Evolutionary conservation across 345 rosid genomes (phyloP).

Genomic region (Boechera divaricarpa): DNA sequence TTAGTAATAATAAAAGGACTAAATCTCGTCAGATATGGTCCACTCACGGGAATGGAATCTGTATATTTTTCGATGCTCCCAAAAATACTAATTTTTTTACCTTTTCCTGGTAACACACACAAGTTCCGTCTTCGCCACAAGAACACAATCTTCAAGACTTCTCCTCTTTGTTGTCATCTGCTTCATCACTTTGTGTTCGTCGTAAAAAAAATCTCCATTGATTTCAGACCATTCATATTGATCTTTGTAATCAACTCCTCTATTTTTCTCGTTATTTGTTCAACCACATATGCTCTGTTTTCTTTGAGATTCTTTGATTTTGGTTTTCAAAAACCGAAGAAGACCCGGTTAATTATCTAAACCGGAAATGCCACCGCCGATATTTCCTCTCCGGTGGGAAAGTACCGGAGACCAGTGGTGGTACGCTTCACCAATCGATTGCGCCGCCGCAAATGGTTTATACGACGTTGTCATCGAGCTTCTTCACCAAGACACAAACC

Average conservation of each 20-base stretch:
- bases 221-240: conserved; percentile 22
- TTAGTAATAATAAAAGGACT: background rate
- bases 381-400: conserved; percentile 97
- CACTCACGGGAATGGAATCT: conserved; percentile 42
- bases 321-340: conserved; percentile 11
- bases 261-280: background rate
- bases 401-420: conserved; percentile 99
- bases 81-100: background rate
- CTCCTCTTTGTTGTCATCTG: conserved; percentile 39
- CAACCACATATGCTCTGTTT: conserved; percentile 23
- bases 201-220: background rate
- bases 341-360: background rate
- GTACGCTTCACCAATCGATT: conserved; percentile 95
- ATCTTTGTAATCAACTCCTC: conserved; percentile 20
- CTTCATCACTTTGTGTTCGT: conserved; percentile 30
- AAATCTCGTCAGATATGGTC: conserved; percentile 39
- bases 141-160: conserved; percentile 42
- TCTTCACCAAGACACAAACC: conserved; percentile 86
- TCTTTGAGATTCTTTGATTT: background rate
- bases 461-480: conserved; percentile 86
- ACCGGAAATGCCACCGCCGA: conserved; percentile 68
- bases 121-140: conserved; percentile 34
- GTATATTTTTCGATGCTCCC: conserved; percentile 28
- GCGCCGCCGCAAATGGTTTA: conserved; percentile 95
- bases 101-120: conserved; percentile 17